Evolutionary conservation across 2,329 filamentous ascomycete species (phyloP).

Genomic region (Xylaria sp.): DNA sequence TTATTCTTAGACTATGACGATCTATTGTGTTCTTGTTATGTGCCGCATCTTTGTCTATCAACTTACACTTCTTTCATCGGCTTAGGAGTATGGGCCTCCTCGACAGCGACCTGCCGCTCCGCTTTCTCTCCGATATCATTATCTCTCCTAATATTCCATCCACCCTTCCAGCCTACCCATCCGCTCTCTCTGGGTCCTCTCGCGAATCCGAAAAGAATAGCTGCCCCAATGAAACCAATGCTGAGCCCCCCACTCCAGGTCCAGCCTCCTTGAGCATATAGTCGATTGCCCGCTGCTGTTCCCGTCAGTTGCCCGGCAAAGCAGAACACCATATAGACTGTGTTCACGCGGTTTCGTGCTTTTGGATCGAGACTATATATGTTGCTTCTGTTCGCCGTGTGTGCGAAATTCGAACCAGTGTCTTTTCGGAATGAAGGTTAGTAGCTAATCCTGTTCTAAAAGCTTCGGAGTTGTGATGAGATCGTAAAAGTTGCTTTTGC

Average conservation of each 20-base stretch:
- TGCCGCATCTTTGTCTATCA: neutral
- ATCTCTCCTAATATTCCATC: conserved; percentile 51
- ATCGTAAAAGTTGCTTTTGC: no score
- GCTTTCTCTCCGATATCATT: conserved; percentile 26
- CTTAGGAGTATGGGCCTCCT: conserved; percentile 8
- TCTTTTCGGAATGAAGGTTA: conserved; percentile 65
- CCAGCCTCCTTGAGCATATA: conserved; percentile 65
- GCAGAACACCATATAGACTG: conserved; percentile 80
- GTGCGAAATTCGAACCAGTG: conserved; percentile 75
- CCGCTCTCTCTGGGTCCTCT: conserved; percentile 55
- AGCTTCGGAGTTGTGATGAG: neutral
- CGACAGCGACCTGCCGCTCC: conserved; percentile 13
- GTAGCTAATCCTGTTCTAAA: conserved; percentile 34
- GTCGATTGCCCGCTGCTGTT: conserved; percentile 65
- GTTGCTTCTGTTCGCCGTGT: conserved; percentile 76
- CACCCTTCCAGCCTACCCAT: conserved; percentile 57
- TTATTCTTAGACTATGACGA: neutral
- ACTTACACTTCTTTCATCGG: neutral
- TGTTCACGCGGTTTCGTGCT: conserved; percentile 80
- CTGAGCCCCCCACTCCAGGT: conserved; percentile 57
- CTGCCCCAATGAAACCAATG: conserved; percentile 53
- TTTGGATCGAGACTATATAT: conserved; percentile 78
- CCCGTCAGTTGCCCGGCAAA: conserved; percentile 81
- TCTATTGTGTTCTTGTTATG: neutral
- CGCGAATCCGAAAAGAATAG: conserved; percentile 51